Conservation (phyloP, 2,329 filamentous ascomycete species). For the Diaporthe amygdali region DNA sequence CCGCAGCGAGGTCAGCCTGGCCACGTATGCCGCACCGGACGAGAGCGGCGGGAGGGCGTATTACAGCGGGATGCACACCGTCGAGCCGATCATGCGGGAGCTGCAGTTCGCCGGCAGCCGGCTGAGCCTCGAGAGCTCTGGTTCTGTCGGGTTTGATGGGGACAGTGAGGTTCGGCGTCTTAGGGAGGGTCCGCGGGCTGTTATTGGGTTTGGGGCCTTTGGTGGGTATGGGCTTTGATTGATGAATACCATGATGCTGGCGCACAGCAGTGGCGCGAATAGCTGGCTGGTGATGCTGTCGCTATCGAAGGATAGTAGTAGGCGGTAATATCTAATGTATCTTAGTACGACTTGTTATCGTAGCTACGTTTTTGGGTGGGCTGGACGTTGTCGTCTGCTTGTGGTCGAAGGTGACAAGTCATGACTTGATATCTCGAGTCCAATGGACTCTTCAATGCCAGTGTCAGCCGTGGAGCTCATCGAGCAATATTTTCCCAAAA, state of each 20-base stretch:
- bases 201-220: constrained; percentile 24
- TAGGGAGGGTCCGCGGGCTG: constrained; percentile 19
- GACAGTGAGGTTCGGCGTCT: constrained; percentile 21
- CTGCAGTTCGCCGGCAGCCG: constrained; percentile 36
- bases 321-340: constrained; percentile 6
- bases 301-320: neutral
- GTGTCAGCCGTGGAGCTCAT: neutral
- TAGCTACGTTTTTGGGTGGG: neutral
- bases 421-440: neutral
- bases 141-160: constrained; percentile 11
- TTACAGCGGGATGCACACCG: constrained; percentile 41
- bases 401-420: neutral
- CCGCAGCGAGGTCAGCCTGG: neutral
- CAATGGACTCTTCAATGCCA: neutral
- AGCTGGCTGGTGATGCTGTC: too few species aligned
- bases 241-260: neutral
- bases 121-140: constrained; percentile 18
- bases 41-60: constrained; percentile 1
- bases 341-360: neutral
- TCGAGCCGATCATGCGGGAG: constrained; percentile 53
- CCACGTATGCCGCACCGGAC: neutral
- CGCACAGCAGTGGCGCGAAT: too few species aligned
- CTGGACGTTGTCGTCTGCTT: neutral
- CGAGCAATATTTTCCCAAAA: neutral
- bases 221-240: neutral